Base-by-base conservation (phyloP, 2,329 filamentous ascomycete genomes). In the Cercospora citrullina region DNA sequence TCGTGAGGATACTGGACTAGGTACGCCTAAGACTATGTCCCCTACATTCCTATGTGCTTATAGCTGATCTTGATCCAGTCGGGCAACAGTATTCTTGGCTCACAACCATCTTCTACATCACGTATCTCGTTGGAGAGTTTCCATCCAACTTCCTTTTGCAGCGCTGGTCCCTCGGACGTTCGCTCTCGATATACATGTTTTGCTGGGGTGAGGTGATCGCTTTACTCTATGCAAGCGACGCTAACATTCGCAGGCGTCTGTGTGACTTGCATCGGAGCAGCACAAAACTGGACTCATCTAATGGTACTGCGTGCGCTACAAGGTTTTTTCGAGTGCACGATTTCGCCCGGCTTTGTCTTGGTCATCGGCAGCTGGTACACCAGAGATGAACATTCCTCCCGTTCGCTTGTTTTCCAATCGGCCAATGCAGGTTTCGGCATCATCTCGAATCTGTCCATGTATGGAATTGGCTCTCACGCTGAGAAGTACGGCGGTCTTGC, bases 1-100 rank as follows among this genome's bases (percentile, higher is more conserved):
- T 36, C 84, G 84, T 78, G 82, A 86, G 67, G 79, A 81, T 42
- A 74, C 81, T 12, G 64, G 74, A 7, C 74, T 83, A 0, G 45
- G 45, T 51, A 51, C 21, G 45, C 45, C 1, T 9, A 14, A 1
- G 45, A 26, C 18, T 2, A 23, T 14, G 21, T 23, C 42, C 2
- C n/a, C 4, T 18, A 1, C 42, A 48, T 9, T 5, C 2, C 18
- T 2, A 3, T 48, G n/a, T 51, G 18, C 10, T n/a, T 23, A 5
- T 51, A 1, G 3, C 45, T 51, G 5, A 51, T 6, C 5, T 6
- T 23, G 2, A 1, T 26, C 45, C 45, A 51, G 68, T 74, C 0
- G 77, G 77, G 0, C 74, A 77, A 1, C 74, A 82, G 51, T 82
- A 81, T 67, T 78, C 75, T 1, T 82, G 79, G 80, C 72, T 81